Percentiles rank a stretch among this genome's conserved stretches.
Evolutionary conservation across 75 land plant genomes (phyloP).

Genomic region (Ceratopteris richardii): DNA sequence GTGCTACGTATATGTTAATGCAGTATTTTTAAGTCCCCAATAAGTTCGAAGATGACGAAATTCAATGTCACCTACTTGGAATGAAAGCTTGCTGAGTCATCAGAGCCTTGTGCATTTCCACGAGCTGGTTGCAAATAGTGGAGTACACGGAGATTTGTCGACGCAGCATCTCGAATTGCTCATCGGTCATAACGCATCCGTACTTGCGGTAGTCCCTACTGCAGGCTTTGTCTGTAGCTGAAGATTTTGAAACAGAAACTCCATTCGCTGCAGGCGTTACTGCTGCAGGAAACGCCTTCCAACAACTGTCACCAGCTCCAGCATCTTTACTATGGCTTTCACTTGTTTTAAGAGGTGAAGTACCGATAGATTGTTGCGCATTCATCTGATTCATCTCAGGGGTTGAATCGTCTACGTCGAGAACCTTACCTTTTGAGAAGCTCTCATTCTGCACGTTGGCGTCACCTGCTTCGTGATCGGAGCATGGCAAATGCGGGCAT

Average conservation of each 20-base stretch:
- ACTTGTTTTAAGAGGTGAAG: not conserved
- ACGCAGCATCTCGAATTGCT: conserved; percentile 39
- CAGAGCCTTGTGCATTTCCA: conserved; percentile 41
- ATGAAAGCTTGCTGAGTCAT: conserved; percentile 21
- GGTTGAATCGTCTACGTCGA: too few relatives aligned
- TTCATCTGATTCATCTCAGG: too few relatives aligned
- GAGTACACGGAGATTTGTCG: conserved; percentile 39
- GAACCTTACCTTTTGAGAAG: too few relatives aligned
- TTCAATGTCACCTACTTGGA: conserved; percentile 17
- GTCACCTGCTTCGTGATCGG: too few relatives aligned
- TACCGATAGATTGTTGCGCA: not conserved
- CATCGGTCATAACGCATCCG: conserved; percentile 26
- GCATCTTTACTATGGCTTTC: not conserved
- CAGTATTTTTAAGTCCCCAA: too few relatives aligned
- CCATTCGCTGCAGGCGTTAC: not conserved
- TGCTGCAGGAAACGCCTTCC: too few relatives aligned
- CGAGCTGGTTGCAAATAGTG: conserved; percentile 44
- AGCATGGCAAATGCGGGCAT: too few relatives aligned
- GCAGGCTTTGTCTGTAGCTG: not conserved
- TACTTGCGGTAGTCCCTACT: not conserved
- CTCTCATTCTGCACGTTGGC: too few relatives aligned
- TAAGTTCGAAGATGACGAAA: too few relatives aligned
- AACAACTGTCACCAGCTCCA: not conserved
- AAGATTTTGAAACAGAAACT: not conserved
- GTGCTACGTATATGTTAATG: too few relatives aligned